Conservation (phyloP, 225 moss, liverwort and hornwort genomes). For the Pseudisothecium myosuroides region DNA sequence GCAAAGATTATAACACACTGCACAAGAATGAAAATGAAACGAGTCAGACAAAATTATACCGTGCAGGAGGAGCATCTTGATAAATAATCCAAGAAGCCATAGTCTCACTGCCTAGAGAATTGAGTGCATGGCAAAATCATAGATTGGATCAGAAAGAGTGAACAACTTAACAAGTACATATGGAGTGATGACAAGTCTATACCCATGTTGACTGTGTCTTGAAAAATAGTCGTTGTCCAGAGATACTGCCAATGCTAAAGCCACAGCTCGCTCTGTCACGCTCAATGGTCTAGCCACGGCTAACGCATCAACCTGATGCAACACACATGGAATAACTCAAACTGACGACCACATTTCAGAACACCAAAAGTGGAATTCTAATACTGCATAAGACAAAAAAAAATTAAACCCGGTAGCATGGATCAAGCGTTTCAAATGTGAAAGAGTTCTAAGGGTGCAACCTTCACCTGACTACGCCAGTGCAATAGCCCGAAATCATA, state of each 20-base stretch:
- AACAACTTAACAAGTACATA: neutral
- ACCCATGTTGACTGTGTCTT: conserved; percentile 41
- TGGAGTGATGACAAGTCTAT: neutral
- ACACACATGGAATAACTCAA: neutral
- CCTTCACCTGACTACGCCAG: neutral
- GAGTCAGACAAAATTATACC: neutral
- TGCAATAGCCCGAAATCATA: neutral
- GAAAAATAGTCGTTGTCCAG: conserved; percentile 98
- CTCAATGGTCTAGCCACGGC: conserved; percentile 52
- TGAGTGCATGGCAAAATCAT: neutral
- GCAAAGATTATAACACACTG: neutral
- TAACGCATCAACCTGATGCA: conserved; percentile 52
- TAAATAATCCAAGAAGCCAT: neutral
- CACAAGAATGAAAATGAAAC: neutral
- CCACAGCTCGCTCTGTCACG: conserved; percentile 70
- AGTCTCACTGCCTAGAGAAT: neutral
- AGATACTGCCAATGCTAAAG: conserved; percentile 81
- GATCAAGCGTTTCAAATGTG: neutral
- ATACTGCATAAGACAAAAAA: neutral
- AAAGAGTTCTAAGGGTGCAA: neutral
- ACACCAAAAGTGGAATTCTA: neutral
- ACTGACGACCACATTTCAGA: neutral
- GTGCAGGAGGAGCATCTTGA: neutral
- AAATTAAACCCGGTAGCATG: neutral
- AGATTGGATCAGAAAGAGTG: neutral